Percentiles rank a stretch among this genome's conserved stretches.
Conservation (phyloP, 805 yeast genomes). For the Candida nemodendra region DNA sequence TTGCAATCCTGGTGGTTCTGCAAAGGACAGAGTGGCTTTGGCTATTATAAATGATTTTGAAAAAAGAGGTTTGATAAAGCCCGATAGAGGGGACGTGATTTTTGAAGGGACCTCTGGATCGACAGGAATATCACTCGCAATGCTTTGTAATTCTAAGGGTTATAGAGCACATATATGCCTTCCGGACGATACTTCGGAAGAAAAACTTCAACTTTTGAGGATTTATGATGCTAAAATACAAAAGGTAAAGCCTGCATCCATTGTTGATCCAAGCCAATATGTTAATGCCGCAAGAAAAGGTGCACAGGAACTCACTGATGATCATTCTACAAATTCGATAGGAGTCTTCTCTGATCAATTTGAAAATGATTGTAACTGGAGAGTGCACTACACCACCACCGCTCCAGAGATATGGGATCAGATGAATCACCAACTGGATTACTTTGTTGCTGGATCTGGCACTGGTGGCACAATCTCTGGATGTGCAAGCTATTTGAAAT, state of each 20-base stretch:
- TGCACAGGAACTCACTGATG: slow-evolving; percentile 50
- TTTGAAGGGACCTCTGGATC: slow-evolving; percentile 97
- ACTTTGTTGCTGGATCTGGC: slow-evolving; percentile 88
- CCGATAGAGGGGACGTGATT: slow-evolving; percentile 66
- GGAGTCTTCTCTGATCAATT: slow-evolving; percentile 95
- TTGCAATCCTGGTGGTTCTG: slow-evolving; percentile 90
- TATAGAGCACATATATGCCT: slow-evolving; percentile 89
- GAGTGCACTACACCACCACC: slow-evolving; percentile 73
- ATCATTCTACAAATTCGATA: slow-evolving; percentile 35
- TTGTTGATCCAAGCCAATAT: slow-evolving; percentile 90
- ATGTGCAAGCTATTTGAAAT: slow-evolving; percentile 71
- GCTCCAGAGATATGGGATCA: slow-evolving; percentile 93
- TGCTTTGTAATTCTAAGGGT: slow-evolving; percentile 85
- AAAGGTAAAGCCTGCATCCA: slow-evolving; percentile 90
- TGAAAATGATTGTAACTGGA: slow-evolving; percentile 91
- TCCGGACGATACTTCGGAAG: slow-evolving; percentile 90
- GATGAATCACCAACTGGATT: slow-evolving; percentile 61
- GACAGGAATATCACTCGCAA: slow-evolving; percentile 91
- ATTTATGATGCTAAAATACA: slow-evolving; percentile 81
- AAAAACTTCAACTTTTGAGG: slow-evolving; percentile 68
- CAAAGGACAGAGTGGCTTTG: slow-evolving; percentile 91
- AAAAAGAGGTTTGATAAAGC: slow-evolving; percentile 50
- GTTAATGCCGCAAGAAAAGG: slow-evolving; percentile 80
- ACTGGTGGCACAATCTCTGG: slow-evolving; percentile 99
- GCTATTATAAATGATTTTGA: slow-evolving; percentile 78